phyloP scores from a whole-genome alignment of 768 basidiomycete species.

The Termitomyces bulborhizus region DNA sequence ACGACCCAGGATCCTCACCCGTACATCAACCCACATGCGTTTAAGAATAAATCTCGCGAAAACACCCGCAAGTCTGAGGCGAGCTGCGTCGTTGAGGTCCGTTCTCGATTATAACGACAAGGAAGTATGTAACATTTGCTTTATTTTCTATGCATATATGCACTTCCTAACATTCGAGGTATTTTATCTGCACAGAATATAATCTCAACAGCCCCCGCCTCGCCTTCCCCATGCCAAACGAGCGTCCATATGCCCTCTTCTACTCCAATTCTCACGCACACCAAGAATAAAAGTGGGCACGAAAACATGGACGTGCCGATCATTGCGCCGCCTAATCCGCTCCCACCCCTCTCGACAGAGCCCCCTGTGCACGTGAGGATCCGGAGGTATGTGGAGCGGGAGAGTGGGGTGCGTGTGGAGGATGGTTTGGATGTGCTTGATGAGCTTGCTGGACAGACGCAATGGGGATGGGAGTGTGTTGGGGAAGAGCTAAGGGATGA shows the following conservation, averaged over 20 bases:
- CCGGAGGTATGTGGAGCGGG: neutral
- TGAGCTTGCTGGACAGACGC: neutral
- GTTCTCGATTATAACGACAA: neutral
- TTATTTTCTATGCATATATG: neutral
- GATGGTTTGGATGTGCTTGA: neutral
- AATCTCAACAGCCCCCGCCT: neutral
- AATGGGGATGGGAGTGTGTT: neutral
- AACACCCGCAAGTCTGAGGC: neutral
- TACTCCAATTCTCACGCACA: neutral
- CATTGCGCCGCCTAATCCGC: constrained; percentile 1
- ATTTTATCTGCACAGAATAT: neutral
- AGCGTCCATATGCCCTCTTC: neutral
- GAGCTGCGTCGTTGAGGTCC: neutral
- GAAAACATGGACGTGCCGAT: neutral
- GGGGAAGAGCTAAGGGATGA: constrained; percentile 2
- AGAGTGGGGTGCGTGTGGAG: neutral
- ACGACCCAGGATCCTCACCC: neutral
- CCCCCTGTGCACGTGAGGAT: neutral
- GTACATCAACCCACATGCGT: neutral
- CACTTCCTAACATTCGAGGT: neutral
- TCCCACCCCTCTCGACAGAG: neutral
- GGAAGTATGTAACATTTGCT: neutral
- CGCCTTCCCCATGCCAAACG: neutral
- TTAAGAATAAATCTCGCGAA: neutral
- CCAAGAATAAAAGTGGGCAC: neutral